Evolutionary conservation across 1,284 basidiomycete genomes (phyloP).

Genomic region (Coniferiporia sulphurascens): DNA sequence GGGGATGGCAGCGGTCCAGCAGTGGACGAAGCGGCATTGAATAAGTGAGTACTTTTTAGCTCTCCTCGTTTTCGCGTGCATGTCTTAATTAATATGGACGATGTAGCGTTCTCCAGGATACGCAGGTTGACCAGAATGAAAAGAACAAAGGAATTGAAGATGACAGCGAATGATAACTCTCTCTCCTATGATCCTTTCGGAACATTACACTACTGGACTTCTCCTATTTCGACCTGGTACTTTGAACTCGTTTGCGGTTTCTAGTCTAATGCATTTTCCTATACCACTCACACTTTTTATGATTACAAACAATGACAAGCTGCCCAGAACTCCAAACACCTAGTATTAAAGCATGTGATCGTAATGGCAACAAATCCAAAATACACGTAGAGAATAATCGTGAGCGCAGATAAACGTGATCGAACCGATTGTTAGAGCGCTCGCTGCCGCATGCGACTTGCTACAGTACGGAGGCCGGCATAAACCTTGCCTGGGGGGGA

Average conservation of each 20-base stretch:
- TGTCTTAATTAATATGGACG: conserved; percentile 11
- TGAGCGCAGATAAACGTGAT: conserved; percentile 10
- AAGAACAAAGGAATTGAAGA: conserved; percentile 30
- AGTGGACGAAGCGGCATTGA: conserved; percentile 47
- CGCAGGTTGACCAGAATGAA: conserved; percentile 51
- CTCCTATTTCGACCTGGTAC: background rate
- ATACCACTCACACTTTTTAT: background rate
- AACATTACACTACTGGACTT: background rate
- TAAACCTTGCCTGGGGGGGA: conserved; percentile 98
- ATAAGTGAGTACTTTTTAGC: conserved; percentile 43
- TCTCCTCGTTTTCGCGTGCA: background rate
- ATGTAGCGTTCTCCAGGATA: conserved; percentile 37
- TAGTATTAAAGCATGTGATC: background rate
- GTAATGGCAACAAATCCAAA: background rate
- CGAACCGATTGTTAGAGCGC: conserved; percentile 43
- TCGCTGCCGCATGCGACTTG: conserved; percentile 89
- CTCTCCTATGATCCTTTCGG: background rate
- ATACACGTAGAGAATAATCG: background rate
- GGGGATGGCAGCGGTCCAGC: conserved; percentile 59
- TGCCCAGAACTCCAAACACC: background rate
- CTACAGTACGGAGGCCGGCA: conserved; percentile 84
- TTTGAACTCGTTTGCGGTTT: background rate
- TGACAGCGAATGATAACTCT: conserved; percentile 11
- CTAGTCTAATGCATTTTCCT: background rate
- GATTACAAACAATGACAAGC: background rate